A percentile compares a stretch with the other conserved stretches of the same genome.
Evolutionary conservation across 768 basidiomycete species (phyloP).

Genomic region (Lentinus tigrinus): DNA sequence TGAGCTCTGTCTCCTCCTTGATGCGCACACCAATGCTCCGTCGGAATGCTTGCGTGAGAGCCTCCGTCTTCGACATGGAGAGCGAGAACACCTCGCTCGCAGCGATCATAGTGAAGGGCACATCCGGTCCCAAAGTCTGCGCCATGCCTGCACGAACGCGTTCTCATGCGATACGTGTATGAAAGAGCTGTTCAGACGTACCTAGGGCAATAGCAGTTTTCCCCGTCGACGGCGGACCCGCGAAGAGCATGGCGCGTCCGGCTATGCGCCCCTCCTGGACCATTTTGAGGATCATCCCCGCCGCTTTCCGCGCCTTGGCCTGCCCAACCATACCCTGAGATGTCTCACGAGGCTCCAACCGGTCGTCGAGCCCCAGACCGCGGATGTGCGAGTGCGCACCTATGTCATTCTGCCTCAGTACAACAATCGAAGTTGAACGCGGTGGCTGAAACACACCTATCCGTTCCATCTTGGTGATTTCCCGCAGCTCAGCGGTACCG

Average conservation of each 20-base stretch:
- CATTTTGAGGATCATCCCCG: conserved; percentile 97
- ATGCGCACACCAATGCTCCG: conserved; percentile 96
- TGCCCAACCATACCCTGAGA: conserved; percentile 98
- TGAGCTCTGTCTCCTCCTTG: conserved; percentile 95
- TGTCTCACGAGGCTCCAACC: conserved; percentile 84
- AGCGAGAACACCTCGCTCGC: conserved; percentile 98
- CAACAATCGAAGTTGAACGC: conserved; percentile 6
- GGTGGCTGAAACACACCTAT: conserved; percentile 52
- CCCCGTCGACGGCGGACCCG: conserved; percentile 94
- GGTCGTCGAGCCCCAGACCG: conserved; percentile 89
- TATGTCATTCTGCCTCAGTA: conserved; percentile 28
- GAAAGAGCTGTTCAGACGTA: conserved; percentile 25
- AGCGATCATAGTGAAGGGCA: conserved; percentile 97
- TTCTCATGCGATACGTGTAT: background rate
- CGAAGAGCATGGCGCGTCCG: conserved; percentile 94
- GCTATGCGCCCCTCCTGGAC: conserved; percentile 95
- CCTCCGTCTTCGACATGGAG: conserved; percentile 98
- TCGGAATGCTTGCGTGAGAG: conserved; percentile 93
- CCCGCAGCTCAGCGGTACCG: conserved; percentile 76
- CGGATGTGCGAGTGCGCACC: conserved; percentile 94
- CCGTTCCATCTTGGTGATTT: conserved; percentile 91
- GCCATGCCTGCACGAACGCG: conserved; percentile 75
- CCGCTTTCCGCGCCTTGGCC: conserved; percentile 92
- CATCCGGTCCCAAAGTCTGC: conserved; percentile 89
- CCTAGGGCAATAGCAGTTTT: conserved; percentile 99